Percentiles rank a stretch among this genome's conserved stretches.
Conservation (phyloP, 2,329 filamentous ascomycete genomes). For the Kalmusia sp. region DNA sequence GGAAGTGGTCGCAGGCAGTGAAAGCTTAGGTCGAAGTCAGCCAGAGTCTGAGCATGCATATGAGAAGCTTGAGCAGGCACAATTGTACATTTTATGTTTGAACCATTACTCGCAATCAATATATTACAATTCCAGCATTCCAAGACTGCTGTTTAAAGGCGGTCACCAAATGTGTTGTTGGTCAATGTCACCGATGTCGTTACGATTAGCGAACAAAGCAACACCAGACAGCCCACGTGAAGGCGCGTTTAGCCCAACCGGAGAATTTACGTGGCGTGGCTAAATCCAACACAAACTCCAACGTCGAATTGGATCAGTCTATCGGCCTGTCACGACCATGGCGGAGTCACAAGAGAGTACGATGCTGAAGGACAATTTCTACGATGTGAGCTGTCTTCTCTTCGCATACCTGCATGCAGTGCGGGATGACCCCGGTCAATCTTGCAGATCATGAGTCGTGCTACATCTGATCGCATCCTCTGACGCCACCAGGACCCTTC, state of each 20-base stretch:
- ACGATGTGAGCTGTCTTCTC: constrained; percentile 42
- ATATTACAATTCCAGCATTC: not conserved
- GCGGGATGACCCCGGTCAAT: constrained; percentile 29
- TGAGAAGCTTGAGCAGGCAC: not conserved
- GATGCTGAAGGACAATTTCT: constrained; percentile 36
- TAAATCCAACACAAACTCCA: constrained; percentile 6
- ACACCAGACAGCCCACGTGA: constrained; percentile 9
- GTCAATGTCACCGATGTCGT: not conserved
- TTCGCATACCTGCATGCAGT: constrained; percentile 20
- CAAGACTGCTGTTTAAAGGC: not conserved
- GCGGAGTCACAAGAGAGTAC: constrained; percentile 38
- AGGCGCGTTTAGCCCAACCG: constrained; percentile 9
- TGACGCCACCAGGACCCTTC: constrained; percentile 41
- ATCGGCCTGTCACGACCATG: constrained; percentile 28
- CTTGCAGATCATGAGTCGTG: constrained; percentile 33
- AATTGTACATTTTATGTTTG: constrained; percentile 14
- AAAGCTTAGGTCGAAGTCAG: not conserved
- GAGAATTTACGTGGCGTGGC: constrained; percentile 12
- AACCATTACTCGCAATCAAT: constrained; percentile 5
- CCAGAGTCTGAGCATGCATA: not conserved
- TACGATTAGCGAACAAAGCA: not conserved
- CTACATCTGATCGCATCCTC: constrained; percentile 25
- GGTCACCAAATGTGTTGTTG: not conserved
- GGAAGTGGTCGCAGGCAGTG: not conserved
- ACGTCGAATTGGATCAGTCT: constrained; percentile 7